Base-by-base conservation (phyloP, 1,139 yeast genomes). In the Debaryomyces robertsiae region DNA sequence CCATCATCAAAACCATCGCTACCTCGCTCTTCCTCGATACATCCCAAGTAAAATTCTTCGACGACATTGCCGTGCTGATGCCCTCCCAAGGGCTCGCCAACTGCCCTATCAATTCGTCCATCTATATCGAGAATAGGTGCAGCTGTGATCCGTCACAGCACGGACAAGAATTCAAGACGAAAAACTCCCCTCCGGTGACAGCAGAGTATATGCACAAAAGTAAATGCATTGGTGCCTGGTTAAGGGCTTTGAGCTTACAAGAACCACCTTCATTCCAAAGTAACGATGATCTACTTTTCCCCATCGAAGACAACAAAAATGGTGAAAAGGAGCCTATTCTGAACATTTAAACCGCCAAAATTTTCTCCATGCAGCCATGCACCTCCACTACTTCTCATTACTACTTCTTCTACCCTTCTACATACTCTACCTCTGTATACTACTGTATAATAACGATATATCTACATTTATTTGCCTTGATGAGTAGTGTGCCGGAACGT, bases 1-100 rank as follows among this genome's bases (percentile, higher is more conserved):
- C 53, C 5, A 41, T 47, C 5, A 36, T 54, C 15, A 53, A 52
- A 31, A 52, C 58, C 2, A 36, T 50, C 2, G 55, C 52, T 6
- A 39, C 45, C 9, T 47, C 51, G 3, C 33, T 52, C n/a, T 44
- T 54, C 15, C 46, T 54, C 9, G 41, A 46, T 11, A 29, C 39
- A 2, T 10, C 24, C 3, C 43, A 50, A 37, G 44, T 53, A n/a
- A 42, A 48, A 19, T 48, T 46, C 38, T 53, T 54, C 30, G 50
- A 46, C 27, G 54, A 54, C 33, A 32, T 53, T 14, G 47, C 53
- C 3, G 53, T 50, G 11, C 44, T 36, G 31, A 29, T 42, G 17
- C 43, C 39, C 19, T 38, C 27, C 6, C 41, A 30, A 10, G 54
- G 51, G 10, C 32, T 47, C 3, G 39, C 40, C 33, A 52, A 54